A percentile compares a stretch with the other conserved stretches of the same genome.
phyloP scores from a whole-genome alignment of 257 asterid genomes.

The Hygrophila difformis region DNA sequence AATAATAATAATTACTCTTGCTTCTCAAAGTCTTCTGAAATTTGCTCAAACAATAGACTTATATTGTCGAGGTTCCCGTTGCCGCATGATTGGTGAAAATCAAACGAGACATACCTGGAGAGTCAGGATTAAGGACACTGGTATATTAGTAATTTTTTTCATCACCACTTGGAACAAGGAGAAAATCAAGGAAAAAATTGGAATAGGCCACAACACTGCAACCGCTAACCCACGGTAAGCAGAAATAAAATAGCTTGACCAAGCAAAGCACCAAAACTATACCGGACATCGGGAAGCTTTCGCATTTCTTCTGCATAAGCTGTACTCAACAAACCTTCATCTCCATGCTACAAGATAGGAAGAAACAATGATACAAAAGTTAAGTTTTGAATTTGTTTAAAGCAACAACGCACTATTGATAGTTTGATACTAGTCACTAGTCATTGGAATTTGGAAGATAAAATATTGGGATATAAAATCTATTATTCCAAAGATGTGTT shows the following conservation, averaged over 20 bases:
- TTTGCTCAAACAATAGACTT: conserved; percentile 61
- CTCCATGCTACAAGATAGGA: conserved; percentile 67
- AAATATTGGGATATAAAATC: no score
- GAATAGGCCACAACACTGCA: conserved; percentile 9
- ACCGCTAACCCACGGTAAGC: conserved; percentile 2
- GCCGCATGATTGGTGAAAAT: conserved; percentile 85
- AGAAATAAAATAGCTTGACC: background rate
- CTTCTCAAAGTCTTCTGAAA: conserved; percentile 69
- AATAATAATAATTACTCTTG: conserved; percentile 88
- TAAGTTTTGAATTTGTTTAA: background rate
- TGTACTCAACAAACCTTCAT: conserved; percentile 66
- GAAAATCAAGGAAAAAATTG: conserved; percentile 10
- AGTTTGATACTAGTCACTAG: no score
- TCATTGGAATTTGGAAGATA: no score
- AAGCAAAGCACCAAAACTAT: conserved; percentile 3
- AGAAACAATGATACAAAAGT: conserved; percentile 9
- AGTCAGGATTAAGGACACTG: conserved; percentile 15
- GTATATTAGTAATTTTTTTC: conserved; percentile 1
- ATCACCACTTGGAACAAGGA: conserved; percentile 8
- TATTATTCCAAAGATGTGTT: no score
- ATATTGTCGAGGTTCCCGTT: conserved; percentile 73
- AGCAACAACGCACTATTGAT: no score
- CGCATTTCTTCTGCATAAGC: conserved; percentile 75
- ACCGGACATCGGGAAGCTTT: conserved; percentile 73
- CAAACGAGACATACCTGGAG: conserved; percentile 80